phyloP scores from a whole-genome alignment of 2,329 filamentous ascomycete genomes.

The Colletotrichum gigasporum region DNA sequence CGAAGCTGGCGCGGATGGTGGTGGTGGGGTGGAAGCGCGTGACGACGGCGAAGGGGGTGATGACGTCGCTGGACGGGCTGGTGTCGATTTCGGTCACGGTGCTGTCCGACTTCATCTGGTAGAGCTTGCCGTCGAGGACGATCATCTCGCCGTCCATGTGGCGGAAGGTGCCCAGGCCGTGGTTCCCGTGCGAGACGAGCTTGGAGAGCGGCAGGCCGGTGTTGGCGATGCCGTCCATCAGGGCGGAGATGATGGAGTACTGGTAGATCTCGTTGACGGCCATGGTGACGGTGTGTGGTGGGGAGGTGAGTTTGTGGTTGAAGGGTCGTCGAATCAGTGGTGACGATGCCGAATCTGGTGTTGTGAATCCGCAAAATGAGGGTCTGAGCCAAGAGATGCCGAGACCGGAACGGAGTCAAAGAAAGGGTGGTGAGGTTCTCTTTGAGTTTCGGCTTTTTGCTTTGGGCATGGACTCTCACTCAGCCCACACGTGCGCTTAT shows the following conservation, averaged over 20 bases:
- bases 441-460: not conserved
- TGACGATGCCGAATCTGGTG: too few relatives aligned
- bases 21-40: slow-evolving; percentile 41
- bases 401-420: not conserved
- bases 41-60: slow-evolving; percentile 45
- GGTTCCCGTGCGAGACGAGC: slow-evolving; percentile 43
- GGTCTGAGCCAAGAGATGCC: not conserved
- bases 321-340: too few relatives aligned
- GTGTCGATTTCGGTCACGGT: slow-evolving; percentile 37
- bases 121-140: slow-evolving; percentile 41
- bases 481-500: not conserved
- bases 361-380: too few relatives aligned
- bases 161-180: slow-evolving; percentile 46
- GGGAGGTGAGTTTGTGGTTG: not conserved
- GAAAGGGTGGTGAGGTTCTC: not conserved
- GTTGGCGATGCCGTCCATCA: slow-evolving; percentile 46
- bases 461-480: too few relatives aligned
- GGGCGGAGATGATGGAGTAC: slow-evolving; percentile 44
- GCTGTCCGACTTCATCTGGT: slow-evolving; percentile 47
- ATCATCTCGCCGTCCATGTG: slow-evolving; percentile 48
- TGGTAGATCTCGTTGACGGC: slow-evolving; percentile 44
- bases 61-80: slow-evolving; percentile 29
- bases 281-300: slow-evolving; percentile 33
- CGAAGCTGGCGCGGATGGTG: slow-evolving; percentile 31
- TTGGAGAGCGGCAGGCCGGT: slow-evolving; percentile 40